Base-by-base conservation (phyloP, 1,284 basidiomycete genomes). In the Trichosporon sp. region DNA sequence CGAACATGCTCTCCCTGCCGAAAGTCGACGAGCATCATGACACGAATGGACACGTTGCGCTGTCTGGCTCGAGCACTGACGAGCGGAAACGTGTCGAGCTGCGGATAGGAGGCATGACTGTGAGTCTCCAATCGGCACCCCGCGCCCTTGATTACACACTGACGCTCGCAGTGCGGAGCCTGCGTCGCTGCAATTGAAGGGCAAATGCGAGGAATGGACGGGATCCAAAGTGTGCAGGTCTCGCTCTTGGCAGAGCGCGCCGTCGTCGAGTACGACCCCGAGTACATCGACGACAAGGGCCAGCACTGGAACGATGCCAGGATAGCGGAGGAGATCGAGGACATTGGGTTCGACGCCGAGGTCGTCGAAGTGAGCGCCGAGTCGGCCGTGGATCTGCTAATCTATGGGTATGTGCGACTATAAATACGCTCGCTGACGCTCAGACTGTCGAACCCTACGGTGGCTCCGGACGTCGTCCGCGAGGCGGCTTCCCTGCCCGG, bases 221-320 rank as follows among this genome's bases (percentile, higher is more conserved):
- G 96, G 23, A 95, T 99, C 62, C 79, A 87, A 64, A 90, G 88
- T 7, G 83, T 97, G 65, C 92, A 93, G 74, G 94, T 99, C 23
- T 95, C 95, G 14, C 84, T 99, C 19, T 85, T 99, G 27, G 91
- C 96, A 10, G 95, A 99, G 80, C 88, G 93, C 27, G 95, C 90
- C 2, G 86, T 92, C 33, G 84, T 99, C 69, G 91, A 93, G 74
- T 99, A 91, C 74, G 92, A 97, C 74, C 86, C 90, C 21, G 73
- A 81, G 1, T 77, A 65, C 46, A 58, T 74, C 16, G 71, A 74
- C 62, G 37, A 56, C 9, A 71, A 74, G 29, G 78, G 76, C 14
- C 31, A 70, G 52, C 65, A 54, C 25, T 98, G 95, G 95, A 86
- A 85, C 29, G 82, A 86, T 14, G 89, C 88, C 52, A 91, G 89